Evolutionary conservation across 1,284 basidiomycete species (phyloP), one percentile per base, ranked within the genome.

Genomic region (Vanrija humicola): DNA sequence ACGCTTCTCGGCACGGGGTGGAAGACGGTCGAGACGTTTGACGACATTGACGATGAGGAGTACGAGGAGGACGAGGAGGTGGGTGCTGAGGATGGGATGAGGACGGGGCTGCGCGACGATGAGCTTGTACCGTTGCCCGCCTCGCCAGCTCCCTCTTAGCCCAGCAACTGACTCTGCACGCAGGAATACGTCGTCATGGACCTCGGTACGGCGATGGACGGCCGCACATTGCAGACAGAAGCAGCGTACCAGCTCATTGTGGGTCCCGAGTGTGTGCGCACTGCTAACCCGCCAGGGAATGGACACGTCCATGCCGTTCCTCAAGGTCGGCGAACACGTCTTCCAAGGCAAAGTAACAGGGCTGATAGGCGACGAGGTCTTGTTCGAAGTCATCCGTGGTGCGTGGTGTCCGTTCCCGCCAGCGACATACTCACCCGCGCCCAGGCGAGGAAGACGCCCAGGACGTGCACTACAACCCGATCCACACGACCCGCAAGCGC

Each of bases 351-450:
- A 67, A 19, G 48, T 65, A 8, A 60, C 68, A 5, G 64, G 69
- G 12, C 43, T 75, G n/a, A 72, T 76, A 48, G 75, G 74, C 3
- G 66, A 67, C 48, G 75, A 77, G 47, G 67, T 77, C 18, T 64
- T 76, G 28, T 62, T 73, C 28, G 69, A 67, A 19, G 63, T 67
- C 2, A 62, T 67, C 19, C 48, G 73, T 47, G 62, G 73, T 74
- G 54, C 43, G 70, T 65, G 29, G 15, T 0, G 3, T 29, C 3
- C 21, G 21, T 3, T 5, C 5, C 5, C 21, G 15, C 12, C 34
- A 10, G 16, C 5, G 12, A 23, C 19, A 12, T 38, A 25, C n/a
- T 15, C 18, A 52, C 25, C 5, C 26, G 26, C 26, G 6, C 10
- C 28, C 28, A 69, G 67, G 66, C 48, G 67, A 64, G 38, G 64